A percentile compares a stretch with the other conserved stretches of the same genome.
phyloP scores from a whole-genome alignment of 2,329 filamentous ascomycete genomes.

The Colletotrichum godetiae region DNA sequence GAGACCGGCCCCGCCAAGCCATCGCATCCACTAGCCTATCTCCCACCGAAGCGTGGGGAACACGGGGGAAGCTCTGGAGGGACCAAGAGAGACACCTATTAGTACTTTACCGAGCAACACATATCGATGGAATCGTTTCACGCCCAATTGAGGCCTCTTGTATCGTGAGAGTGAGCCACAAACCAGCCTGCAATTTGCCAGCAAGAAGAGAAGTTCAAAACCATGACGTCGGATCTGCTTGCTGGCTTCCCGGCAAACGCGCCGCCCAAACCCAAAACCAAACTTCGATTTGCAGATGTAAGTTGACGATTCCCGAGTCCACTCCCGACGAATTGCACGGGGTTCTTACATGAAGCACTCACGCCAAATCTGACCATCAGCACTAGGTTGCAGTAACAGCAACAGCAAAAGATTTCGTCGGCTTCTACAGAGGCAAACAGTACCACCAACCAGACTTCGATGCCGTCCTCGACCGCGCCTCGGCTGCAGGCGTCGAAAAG shows the following conservation, averaged over 20 bases:
- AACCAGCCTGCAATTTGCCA: neutral
- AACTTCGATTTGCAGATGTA: conserved; percentile 31
- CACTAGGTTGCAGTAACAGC: conserved; percentile 50
- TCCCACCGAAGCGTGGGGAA: conserved; percentile 18
- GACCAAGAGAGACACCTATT: neutral
- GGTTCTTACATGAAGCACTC: neutral
- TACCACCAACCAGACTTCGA: conserved; percentile 58
- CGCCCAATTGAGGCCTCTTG: no score
- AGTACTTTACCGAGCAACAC: neutral
- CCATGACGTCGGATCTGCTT: conserved; percentile 25
- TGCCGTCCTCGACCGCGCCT: conserved; percentile 53
- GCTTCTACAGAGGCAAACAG: conserved; percentile 60
- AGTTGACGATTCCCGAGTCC: neutral
- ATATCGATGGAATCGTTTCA: neutral
- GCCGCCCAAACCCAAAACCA: conserved; percentile 7
- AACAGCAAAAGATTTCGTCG: conserved; percentile 58
- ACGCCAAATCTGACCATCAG: neutral
- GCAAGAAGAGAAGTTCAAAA: neutral
- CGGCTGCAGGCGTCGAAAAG: conserved; percentile 53
- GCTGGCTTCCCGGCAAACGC: conserved; percentile 20
- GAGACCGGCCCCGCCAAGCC: conserved; percentile 20
- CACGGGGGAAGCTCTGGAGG: conserved; percentile 10
- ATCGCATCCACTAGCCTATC: conserved; percentile 6
- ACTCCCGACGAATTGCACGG: neutral
- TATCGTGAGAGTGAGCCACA: neutral